phyloP scores from a whole-genome alignment of 2,329 filamentous ascomycete genomes.

The Stachybotrys chartarum region DNA sequence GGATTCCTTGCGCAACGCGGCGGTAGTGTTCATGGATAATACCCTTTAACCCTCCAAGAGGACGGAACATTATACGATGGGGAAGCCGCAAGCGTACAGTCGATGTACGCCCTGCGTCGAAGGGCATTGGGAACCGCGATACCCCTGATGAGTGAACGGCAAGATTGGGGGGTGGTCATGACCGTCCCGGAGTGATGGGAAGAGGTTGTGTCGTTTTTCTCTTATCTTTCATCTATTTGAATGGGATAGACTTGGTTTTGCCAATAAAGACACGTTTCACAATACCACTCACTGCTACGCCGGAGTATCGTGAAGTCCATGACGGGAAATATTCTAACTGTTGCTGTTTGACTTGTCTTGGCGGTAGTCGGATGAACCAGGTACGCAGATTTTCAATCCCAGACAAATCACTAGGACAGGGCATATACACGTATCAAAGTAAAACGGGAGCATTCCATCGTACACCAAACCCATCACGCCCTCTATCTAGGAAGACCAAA shows the following conservation, averaged over 20 bases:
- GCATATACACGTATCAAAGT: too few species aligned
- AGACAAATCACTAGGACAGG: too few species aligned
- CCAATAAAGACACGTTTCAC: neutral
- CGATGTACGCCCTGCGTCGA: neutral
- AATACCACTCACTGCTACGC: neutral
- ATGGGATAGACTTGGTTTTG: conserved; percentile 1
- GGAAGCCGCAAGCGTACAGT: neutral
- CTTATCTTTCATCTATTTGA: neutral
- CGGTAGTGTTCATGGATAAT: too few species aligned
- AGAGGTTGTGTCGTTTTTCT: neutral
- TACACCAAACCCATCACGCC: neutral
- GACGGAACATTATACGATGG: too few species aligned
- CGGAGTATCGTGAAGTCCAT: neutral
- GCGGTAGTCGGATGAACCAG: too few species aligned
- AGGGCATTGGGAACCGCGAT: neutral
- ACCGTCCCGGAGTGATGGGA: neutral
- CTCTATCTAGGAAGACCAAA: neutral
- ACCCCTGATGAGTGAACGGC: neutral
- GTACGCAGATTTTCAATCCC: too few species aligned
- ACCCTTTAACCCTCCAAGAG: too few species aligned
- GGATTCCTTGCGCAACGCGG: neutral
- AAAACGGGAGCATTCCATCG: neutral
- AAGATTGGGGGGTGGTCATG: neutral
- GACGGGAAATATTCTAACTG: neutral
- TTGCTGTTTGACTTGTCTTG: too few species aligned